Conservation (phyloP, 495 filamentous ascomycete species). For the Neurospora sp. region DNA sequence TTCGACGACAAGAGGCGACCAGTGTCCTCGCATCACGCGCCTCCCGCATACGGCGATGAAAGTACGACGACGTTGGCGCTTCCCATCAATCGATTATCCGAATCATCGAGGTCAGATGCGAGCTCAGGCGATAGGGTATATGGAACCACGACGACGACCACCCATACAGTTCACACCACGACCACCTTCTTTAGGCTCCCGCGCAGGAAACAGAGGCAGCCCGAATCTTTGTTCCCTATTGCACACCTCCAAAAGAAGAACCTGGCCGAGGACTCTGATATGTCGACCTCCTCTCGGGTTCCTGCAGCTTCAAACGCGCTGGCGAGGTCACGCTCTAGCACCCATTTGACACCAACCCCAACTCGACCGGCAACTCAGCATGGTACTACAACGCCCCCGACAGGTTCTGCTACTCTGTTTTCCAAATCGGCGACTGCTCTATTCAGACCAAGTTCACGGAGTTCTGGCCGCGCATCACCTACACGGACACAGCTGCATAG, state of each 20-base stretch:
- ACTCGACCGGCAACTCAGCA: slow-evolving; percentile 43
- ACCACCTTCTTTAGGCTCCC: slow-evolving; percentile 73
- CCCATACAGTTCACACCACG: slow-evolving; percentile 51
- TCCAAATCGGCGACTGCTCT: slow-evolving; percentile 36
- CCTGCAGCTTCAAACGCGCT: slow-evolving; percentile 10
- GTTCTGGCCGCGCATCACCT: slow-evolving; percentile 67
- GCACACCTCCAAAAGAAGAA: slow-evolving; percentile 71
- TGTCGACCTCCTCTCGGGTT: slow-evolving; percentile 22
- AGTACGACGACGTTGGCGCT: slow-evolving; percentile 55
- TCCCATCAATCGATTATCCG: slow-evolving; percentile 65
- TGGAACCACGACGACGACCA: slow-evolving; percentile 50
- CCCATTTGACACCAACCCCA: slow-evolving; percentile 30
- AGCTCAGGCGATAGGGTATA: slow-evolving; percentile 68
- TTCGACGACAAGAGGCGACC: slow-evolving; percentile 61
- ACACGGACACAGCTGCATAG: slow-evolving; percentile 41
- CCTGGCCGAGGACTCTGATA: slow-evolving; percentile 17
- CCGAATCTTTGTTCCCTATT: slow-evolving; percentile 64
- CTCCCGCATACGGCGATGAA: slow-evolving; percentile 57
- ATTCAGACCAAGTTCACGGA: slow-evolving; percentile 55
- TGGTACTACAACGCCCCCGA: slow-evolving; percentile 25
- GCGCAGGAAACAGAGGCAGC: slow-evolving; percentile 66
- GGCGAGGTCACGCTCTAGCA: slow-evolving; percentile 10
- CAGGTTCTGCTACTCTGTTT: slow-evolving; percentile 16
- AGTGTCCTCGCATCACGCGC: slow-evolving; percentile 37
- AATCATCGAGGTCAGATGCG: slow-evolving; percentile 84